Evolutionary conservation across 495 filamentous ascomycete species (phyloP), one percentile per base, ranked within the genome.

Genomic region (Aspergillus coremiiformis): DNA sequence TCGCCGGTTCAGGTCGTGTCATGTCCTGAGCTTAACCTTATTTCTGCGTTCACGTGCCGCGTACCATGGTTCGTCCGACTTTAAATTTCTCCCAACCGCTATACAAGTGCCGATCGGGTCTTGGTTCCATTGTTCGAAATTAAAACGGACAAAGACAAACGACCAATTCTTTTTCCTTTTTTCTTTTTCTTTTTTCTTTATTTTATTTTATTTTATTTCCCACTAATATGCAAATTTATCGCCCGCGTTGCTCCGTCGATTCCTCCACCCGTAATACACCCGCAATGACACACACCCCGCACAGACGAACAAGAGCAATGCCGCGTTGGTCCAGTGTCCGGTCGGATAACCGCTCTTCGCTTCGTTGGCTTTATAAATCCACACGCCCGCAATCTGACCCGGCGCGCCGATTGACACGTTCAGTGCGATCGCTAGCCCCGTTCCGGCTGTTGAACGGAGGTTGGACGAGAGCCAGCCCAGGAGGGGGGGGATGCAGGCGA

Each of bases 401-500:
- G 82, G 78, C 0, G 80, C 82, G 0, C 84, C 84, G 29, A 85
- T 70, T 0, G 77, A 78, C 14, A 86, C 78, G 53, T 87, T 87
- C 35, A 89, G 57, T 3, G 84, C 85, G 39, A 87, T 84, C 0
- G 83, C 84, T 2, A 87, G 72, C 0, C 84, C 84, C 0, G 79
- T 77, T 2, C 83, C 74, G 0, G 77, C 80, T 0, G 84, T 87
- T 46, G 74, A 77, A 62, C 76, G 73, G 15, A 87, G 66, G 53
- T 89, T 89, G 14, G 79, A 82, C 0, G 82, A 83, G 3, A 89
- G 72, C 82, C 82, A 87, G 29, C 84, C 84, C 0, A 87, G 73
- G 14, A 87, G 63, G 0, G 84, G 84, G 0, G 84, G 82, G 41
- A 85, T 80, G 51, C 74, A 78, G 20, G 72, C 68, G 52, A 80